Base-by-base conservation (phyloP, 371 early-diverging fungal genomes). In the Dentiscutata heterogama region DNA sequence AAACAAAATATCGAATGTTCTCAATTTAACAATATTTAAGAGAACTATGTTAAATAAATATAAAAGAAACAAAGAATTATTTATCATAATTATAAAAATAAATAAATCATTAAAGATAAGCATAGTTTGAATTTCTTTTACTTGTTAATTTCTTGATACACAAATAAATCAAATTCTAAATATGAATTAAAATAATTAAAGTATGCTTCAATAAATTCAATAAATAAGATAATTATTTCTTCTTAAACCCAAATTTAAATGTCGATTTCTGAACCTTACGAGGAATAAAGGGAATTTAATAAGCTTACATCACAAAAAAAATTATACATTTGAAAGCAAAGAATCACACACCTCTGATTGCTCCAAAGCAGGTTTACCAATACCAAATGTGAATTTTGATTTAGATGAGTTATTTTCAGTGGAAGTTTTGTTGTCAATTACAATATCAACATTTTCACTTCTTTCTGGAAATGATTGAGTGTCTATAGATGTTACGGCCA, bases 181-280 rank as follows among this genome's bases (percentile, higher is more conserved):
- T 35, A 35, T 35, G 35, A 35, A 35, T 35, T 35, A 35, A 35
- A 35, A 35, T 35, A 35, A 35, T 35, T 35, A 35, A 35, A 56
- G 6, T 56, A 56, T 20, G n/a, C 56, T 20, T n/a, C 56, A 20
- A 56, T 20, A 56, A 56, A 56, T 56, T 14, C 14, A 56, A 20
- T 68, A 20, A 16, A 18, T 35, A 35, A 67, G 20, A 10, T 2
- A 68, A 20, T 42, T 42, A 68, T n/a, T 68, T 68, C 11, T 68
- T 68, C n/a, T 68, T 68, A 39, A 68, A 68, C n/a, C 68, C 68
- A 68, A 68, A 68, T 42, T 68, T 68, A 39, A 68, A 68, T 20
- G 68, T 39, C n/a, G 68, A 39, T 68, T 68, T 68, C 39, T 68
- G 68, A 20, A 16, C n/a, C 68, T 68, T 35, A 8, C n/a, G 5